phyloP scores from a whole-genome alignment of 176 grass and related monocot genomes.

The Pharus latifolius region DNA sequence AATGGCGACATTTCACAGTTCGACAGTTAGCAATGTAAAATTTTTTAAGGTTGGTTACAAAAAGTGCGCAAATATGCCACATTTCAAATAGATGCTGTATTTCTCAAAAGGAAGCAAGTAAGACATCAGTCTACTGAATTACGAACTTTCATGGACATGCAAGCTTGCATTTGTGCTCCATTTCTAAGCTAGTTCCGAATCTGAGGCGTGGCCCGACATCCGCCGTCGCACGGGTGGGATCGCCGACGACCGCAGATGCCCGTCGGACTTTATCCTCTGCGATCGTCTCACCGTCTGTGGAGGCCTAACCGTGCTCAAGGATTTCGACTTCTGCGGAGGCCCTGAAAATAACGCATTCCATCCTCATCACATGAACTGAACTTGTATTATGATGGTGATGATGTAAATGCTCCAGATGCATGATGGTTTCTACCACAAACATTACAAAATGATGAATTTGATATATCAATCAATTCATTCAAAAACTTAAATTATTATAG shows the following conservation, averaged over 20 bases:
- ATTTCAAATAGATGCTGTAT: neutral
- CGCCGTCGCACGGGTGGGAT: constrained; percentile 16
- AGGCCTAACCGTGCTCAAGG: constrained; percentile 15
- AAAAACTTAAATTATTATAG: too few relatives aligned
- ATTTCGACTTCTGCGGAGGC: constrained; percentile 21
- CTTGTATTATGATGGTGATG: too few relatives aligned
- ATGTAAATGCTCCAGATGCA: too few relatives aligned
- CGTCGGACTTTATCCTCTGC: constrained; percentile 48
- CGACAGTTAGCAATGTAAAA: too few relatives aligned
- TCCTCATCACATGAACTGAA: too few relatives aligned
- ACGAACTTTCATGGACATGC: neutral
- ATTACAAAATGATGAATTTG: too few relatives aligned
- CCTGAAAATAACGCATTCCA: neutral
- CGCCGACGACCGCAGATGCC: neutral
- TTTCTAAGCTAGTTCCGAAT: constrained; percentile 46
- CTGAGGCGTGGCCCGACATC: constrained; percentile 26
- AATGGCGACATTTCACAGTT: too few relatives aligned
- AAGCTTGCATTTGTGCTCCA: neutral
- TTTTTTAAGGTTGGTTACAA: too few relatives aligned
- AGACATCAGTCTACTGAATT: neutral
- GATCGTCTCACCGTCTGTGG: constrained; percentile 5
- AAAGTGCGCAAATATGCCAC: neutral
- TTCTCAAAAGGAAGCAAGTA: neutral
- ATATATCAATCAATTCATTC: too few relatives aligned
- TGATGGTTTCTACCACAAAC: too few relatives aligned